Evolutionary conservation across 169 alveolate genomes (phyloP).

Genomic region (Eimeria mitis): DNA sequence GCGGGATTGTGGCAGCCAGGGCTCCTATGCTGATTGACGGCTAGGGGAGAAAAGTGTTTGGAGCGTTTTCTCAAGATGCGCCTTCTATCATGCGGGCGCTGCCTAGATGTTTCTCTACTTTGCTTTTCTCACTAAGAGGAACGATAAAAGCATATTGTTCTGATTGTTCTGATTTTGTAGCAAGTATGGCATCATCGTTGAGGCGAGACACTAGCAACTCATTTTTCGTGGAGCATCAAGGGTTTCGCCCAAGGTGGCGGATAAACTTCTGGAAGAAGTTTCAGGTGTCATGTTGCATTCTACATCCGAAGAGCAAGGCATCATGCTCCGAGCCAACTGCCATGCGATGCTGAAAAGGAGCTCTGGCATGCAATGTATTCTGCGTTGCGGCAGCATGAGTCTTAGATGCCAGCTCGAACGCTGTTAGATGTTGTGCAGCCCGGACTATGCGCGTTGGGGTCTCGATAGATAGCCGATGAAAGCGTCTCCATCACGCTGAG

Average conservation of each 20-base stretch:
- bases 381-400: not conserved
- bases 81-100: not conserved
- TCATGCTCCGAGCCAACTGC: not conserved
- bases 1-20: not conserved
- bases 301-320: not conserved
- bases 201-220: not conserved
- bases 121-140: not conserved
- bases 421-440: not conserved
- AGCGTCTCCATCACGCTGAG: not conserved
- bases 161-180: no score
- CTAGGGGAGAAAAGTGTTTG: not conserved
- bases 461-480: not conserved
- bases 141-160: not conserved
- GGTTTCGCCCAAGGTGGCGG: not conserved
- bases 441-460: not conserved
- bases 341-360: not conserved
- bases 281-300: not conserved
- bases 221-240: not conserved
- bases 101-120: not conserved
- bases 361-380: not conserved
- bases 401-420: not conserved
- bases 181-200: not conserved
- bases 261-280: not conserved
- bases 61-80: not conserved
- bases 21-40: not conserved